Percentiles rank a stretch among this genome's conserved stretches.
Evolutionary conservation across 495 filamentous ascomycete species (phyloP).

Genomic region (Rostrohypoxylon terebratum): DNA sequence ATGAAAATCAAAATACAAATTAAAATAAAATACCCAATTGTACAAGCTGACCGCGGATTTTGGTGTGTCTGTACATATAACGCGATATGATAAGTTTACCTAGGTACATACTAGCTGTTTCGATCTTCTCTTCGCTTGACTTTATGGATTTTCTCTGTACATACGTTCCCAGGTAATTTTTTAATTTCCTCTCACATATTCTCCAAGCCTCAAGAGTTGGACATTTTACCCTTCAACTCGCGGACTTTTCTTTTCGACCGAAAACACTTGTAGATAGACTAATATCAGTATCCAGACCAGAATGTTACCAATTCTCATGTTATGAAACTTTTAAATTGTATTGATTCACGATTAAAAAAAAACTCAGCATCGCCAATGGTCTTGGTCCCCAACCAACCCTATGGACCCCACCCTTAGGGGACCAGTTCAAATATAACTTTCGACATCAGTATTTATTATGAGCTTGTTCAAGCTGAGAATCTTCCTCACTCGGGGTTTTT

Average conservation of each 20-base stretch:
- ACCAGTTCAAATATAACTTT: not conserved
- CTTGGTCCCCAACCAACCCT: too few relatives aligned
- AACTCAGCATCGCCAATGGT: too few relatives aligned
- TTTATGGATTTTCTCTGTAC: not conserved
- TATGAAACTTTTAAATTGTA: not conserved
- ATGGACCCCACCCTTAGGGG: too few relatives aligned
- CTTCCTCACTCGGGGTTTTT: too few relatives aligned
- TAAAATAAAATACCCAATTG: not conserved
- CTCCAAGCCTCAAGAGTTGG: not conserved
- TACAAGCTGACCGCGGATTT: not conserved
- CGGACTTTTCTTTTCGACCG: not conserved
- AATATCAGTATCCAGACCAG: not conserved
- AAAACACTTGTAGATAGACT: not conserved
- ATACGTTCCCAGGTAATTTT: not conserved
- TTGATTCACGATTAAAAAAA: too few relatives aligned
- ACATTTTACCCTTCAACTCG: not conserved
- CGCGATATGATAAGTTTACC: not conserved
- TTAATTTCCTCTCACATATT: not conserved
- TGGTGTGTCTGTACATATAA: not conserved
- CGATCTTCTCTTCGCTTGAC: not conserved
- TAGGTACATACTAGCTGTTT: not conserved
- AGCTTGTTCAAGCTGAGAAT: not conserved
- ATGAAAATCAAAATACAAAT: not conserved
- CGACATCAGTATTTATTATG: not conserved
- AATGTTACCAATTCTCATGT: not conserved